Evolutionary conservation across 2,329 filamentous ascomycete genomes (phyloP), one percentile per base, ranked within the genome.

Genomic region (Leptographium radiaticola): DNA sequence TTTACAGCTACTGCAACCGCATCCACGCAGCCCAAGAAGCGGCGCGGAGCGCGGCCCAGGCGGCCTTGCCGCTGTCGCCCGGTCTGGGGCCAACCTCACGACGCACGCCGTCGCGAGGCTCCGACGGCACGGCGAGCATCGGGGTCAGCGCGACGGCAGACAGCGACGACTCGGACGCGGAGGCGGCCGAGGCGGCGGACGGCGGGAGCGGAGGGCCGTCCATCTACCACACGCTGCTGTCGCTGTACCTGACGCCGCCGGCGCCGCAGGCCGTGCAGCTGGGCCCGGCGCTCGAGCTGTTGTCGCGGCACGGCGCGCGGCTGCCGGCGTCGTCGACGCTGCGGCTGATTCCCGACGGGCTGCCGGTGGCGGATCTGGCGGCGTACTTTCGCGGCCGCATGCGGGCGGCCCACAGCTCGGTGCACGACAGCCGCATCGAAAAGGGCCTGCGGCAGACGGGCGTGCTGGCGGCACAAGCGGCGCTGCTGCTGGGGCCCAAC

Each of bases 381-480:
- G 85, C 85, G 15, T 98, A 98, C 69, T 97, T 98, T 74, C 81
- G 84, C 40, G 89, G 90, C 12, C 84, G 91, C 25, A 95, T 97
- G 62, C 83, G 93, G 20, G 83, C 84, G 12, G 89, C 89, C 52
- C 96, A 89, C 62, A 87, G 83, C 30, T 76, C 87, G 1, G 77
- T 93, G 56, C 91, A 90, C 61, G 84, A 93, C 67, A 81, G 84
- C 36, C 81, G 87, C 33, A 83, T 98, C 33, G 80, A 89, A 2
- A 80, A 85, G 2, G 83, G 83, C 1, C 70, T 98, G 60, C 77
- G 88, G 46, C 87, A 86, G 63, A 85, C 88, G 38, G 83, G 90
- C 64, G 82, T 88, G 30, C 81, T 91, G n/a, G 80, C 81, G 40
- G 81, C 85, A 8, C 87, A 95, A 60, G 81, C 84, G 7, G 73